phyloP scores from a whole-genome alignment of 305 asterid genomes.

The Andrographis paniculata region DNA sequence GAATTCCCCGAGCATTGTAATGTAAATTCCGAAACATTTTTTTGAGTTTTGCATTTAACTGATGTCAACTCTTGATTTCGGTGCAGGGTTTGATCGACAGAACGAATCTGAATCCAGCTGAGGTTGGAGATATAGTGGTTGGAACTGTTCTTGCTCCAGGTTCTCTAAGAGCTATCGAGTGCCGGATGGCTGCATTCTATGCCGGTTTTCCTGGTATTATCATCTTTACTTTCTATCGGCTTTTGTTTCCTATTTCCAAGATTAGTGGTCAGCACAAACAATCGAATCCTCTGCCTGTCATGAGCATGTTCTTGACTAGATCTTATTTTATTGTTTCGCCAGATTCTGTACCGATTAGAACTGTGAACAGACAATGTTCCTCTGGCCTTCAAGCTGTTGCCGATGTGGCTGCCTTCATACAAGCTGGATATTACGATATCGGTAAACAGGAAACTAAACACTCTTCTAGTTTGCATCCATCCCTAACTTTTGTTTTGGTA shows the following conservation, averaged over 20 bases:
- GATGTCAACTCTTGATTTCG: too few relatives aligned
- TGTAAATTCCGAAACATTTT: too few relatives aligned
- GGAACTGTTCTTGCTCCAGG: conserved; percentile 89
- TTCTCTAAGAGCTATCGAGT: conserved; percentile 72
- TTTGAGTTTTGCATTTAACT: too few relatives aligned
- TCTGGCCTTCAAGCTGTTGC: conserved; percentile 98
- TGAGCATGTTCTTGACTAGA: conserved; percentile 2
- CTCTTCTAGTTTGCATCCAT: neutral
- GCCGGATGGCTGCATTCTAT: conserved; percentile 86
- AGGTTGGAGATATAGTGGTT: conserved; percentile 89
- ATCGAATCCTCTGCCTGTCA: neutral
- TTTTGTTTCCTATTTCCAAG: neutral
- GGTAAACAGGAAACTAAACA: conserved; percentile 32
- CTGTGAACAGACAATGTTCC: conserved; percentile 90
- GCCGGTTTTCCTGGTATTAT: conserved; percentile 85
- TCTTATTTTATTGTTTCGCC: conserved; percentile 15
- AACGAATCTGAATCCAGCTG: conserved; percentile 62
- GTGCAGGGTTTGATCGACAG: conserved; percentile 63
- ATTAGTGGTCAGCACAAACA: neutral
- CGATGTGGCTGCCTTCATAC: conserved; percentile 87
- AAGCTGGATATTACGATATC: conserved; percentile 86
- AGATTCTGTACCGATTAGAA: conserved; percentile 81
- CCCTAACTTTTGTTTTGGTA: conserved; percentile 2
- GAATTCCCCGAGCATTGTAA: too few relatives aligned
- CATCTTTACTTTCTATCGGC: neutral